These are phyloP conservation scores for Poa annua DNA, from an alignment of 176 grass and related monocot genomes.

Conservation along the genomic window DNA sequence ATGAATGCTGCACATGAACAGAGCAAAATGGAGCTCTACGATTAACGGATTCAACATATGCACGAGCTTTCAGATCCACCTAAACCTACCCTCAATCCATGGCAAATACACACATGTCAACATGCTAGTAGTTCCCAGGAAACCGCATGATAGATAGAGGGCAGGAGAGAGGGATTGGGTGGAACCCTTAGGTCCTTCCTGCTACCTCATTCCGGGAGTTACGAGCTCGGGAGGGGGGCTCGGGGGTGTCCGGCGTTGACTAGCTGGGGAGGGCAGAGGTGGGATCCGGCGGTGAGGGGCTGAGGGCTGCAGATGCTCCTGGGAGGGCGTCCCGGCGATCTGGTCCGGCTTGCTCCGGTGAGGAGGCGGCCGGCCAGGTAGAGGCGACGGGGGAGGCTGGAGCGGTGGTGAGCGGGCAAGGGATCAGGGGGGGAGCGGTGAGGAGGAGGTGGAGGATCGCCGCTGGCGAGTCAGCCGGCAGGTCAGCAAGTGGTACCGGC, in stretches of 20 bases:
- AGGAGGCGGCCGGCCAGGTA: background rate
- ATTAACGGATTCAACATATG: background rate
- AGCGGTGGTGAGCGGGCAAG: background rate
- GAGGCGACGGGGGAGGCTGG: background rate
- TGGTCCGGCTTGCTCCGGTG: constrained; percentile 1
- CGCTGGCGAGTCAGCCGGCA: background rate
- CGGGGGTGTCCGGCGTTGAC: background rate
- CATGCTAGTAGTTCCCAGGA: background rate
- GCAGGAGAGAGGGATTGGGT: background rate
- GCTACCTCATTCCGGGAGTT: constrained; percentile 16
- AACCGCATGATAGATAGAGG: background rate
- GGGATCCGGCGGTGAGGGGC: background rate
- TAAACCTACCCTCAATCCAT: background rate
- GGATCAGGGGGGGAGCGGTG: background rate
- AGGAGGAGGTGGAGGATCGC: background rate
- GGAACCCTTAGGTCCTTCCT: background rate
- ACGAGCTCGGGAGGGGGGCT: background rate
- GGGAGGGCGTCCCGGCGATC: background rate
- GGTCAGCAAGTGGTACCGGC: background rate
- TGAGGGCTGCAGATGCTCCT: background rate
- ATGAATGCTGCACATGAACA: background rate
- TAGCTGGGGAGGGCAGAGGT: background rate
- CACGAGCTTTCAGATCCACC: background rate
- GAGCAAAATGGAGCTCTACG: background rate
- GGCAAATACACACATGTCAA: background rate